phyloP scores from a whole-genome alignment of 2,329 filamentous ascomycete genomes.

The Cordyceps tenuipes region DNA sequence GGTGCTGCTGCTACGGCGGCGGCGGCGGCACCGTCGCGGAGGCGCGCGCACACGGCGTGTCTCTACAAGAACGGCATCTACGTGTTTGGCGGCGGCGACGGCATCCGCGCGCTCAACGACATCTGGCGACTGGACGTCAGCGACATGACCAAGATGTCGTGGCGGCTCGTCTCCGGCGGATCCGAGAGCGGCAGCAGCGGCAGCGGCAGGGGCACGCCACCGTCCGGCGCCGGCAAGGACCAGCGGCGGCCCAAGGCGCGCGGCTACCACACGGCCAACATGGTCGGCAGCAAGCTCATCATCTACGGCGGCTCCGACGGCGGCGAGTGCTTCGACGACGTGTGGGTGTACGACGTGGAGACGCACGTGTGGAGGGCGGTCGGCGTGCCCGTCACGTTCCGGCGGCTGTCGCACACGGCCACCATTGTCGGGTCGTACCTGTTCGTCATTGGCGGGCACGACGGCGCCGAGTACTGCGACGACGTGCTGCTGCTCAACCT shows the following conservation, averaged over 20 bases:
- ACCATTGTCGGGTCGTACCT: conserved; percentile 63
- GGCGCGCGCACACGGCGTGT: too few species aligned
- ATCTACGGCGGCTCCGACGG: conserved; percentile 64
- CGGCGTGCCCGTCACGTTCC: conserved; percentile 50
- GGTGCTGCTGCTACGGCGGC: too few species aligned
- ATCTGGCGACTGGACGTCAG: conserved; percentile 65
- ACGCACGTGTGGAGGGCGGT: conserved; percentile 51
- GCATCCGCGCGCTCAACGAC: conserved; percentile 61
- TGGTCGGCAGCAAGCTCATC: conserved; percentile 64
- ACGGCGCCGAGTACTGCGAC: conserved; percentile 61
- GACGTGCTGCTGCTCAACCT: conserved; percentile 61
- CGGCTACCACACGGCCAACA: conserved; percentile 65
- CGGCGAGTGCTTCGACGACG: conserved; percentile 63
- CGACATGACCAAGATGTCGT: conserved; percentile 59
- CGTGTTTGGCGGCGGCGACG: conserved; percentile 64
- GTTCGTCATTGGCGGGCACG: conserved; percentile 62
- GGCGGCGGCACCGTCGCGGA: too few species aligned
- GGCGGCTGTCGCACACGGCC: conserved; percentile 58
- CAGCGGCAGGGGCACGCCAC: too few species aligned
- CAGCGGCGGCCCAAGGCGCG: conserved; percentile 49
- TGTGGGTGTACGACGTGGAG: conserved; percentile 66
- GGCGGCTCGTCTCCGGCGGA: conserved; percentile 51
- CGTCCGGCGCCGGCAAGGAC: conserved; percentile 12
- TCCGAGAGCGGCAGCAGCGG: conserved; percentile 18
- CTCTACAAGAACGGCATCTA: conserved; percentile 64